Base-by-base conservation (phyloP, 73 alveolate genomes). In the Halteria grandinella region DNA sequence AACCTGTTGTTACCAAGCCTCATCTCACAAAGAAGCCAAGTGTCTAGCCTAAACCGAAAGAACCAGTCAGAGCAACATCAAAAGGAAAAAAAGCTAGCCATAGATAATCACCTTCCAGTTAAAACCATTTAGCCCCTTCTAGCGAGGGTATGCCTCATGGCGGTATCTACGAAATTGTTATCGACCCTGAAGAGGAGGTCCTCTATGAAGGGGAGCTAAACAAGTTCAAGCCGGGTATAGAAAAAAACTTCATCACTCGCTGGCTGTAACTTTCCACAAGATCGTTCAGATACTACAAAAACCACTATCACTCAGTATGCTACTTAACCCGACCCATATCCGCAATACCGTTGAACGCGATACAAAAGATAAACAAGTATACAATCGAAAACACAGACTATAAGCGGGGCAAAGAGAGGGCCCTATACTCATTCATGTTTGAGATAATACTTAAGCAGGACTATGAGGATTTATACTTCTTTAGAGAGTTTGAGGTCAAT, bases 201-300 rank as follows among this genome's bases (percentile, higher is more conserved):
- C 33, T 70, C 17, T 21, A 51, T 5, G 84, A 70, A 52, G 73
- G 84, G 6, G 84, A 70, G 31, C 49, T 70, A 33, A 36, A 31
- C 18, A 70, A 70, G 52, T 70, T 70, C 59, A 70, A 70, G 59
- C 84, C 84, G n/a, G 84, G 84, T 10, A 51, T 70, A 33, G 57
- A 50, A 17, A 70, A 52, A 24, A 70, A 70, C 59, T 70, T 43
- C 45, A 70, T 70, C 4, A 2, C 45, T 1, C 10, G 84, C 28
- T 70, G 84, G 84, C 37, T 70, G 7, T 33, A 70, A 32, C 21
- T 70, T 8, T 43, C 84, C 24, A 49, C 72, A 1, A 27, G 73
- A 6, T 50, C 69, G 11, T 70, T 70, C 73, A 25, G 84, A 14
- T 70, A 70, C 73, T 70, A 70, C 37, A 70, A 70, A 33, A 70